phyloP scores from a whole-genome alignment of 139 green algal genomes.

The Tetradesmus lagerheimii region DNA sequence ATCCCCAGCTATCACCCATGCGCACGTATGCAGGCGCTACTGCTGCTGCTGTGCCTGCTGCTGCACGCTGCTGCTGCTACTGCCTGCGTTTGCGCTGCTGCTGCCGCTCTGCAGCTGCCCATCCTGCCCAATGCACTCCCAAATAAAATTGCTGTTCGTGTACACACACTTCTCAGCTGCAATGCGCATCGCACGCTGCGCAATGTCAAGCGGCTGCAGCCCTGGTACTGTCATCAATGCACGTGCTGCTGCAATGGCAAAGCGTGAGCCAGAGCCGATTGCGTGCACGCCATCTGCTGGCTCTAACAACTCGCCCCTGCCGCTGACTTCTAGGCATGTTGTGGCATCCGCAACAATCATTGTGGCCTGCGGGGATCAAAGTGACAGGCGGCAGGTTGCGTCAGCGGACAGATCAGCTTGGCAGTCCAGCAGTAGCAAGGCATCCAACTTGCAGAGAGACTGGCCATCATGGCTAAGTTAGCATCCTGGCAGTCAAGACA shows the following conservation, averaged over 20 bases:
- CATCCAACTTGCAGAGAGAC: no score
- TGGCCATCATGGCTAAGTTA: no score
- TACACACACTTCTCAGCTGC: slow-evolving; percentile 94
- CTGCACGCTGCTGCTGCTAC: not conserved
- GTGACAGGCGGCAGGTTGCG: not conserved
- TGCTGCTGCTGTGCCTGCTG: not conserved
- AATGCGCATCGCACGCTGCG: slow-evolving; percentile 84
- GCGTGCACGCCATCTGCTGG: slow-evolving; percentile 88
- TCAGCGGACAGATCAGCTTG: no score
- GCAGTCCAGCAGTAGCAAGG: no score
- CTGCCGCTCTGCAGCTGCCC: slow-evolving; percentile 28
- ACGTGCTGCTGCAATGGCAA: slow-evolving; percentile 67
- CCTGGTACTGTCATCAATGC: slow-evolving; percentile 56
- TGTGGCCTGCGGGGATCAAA: not conserved
- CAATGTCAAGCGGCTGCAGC: slow-evolving; percentile 30
- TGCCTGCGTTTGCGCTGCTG: not conserved
- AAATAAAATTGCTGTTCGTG: slow-evolving; percentile 74
- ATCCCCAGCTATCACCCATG: no score
- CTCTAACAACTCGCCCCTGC: slow-evolving; percentile 91
- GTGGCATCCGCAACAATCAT: slow-evolving; percentile 81
- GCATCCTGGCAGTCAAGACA: no score
- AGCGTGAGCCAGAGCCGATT: slow-evolving; percentile 66
- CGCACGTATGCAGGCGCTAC: not conserved
- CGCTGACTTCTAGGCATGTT: slow-evolving; percentile 86
- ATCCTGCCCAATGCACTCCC: slow-evolving; percentile 13